Base-by-base conservation (phyloP, 306 rosid genomes). In the Sphenostylis stenocarpa region DNA sequence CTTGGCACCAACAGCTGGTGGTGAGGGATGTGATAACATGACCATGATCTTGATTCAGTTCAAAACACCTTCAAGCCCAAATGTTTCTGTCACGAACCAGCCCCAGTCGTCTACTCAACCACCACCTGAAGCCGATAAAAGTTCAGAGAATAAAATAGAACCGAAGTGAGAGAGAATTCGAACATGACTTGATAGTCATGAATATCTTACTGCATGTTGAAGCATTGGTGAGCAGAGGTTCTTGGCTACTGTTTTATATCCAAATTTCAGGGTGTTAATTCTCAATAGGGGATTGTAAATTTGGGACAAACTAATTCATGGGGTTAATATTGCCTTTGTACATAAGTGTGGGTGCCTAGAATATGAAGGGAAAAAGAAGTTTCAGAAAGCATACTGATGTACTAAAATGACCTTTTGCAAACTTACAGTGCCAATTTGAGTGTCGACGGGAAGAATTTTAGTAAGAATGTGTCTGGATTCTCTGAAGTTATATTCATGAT, bases 21-120 rank as follows among this genome's bases (percentile, higher is more conserved):
- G 97, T 13, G 91, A 90, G 87, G 99, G 99, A 39, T 95, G 97
- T 58, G 99, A 95, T 84, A 95, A 95, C 86, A 95, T 90, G 99
- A 95, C 97, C 73, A 92, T 95, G 99, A 90, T 95, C 82, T 84
- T 95, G 89, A 84, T 95, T 89, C 99, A 89, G 88, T 89, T 95
- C 72, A 89, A 89, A 83, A 83, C 77, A 52, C 87, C 87, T 26
- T 67, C 45, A 38, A 66, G 31, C 74, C 61, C 81, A 28, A 48
- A 36, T 71, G 74, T 86, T 72, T 84, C 88, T 53, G 79, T 20
- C 23, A 74, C 16, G 48, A 81, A 76, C 80, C 84, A 72, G 83
- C 86, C 94, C 57, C 68, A 76, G 38, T 69, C 85, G 0, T 85
- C 91, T 75, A 1, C 62, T 13, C 34, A 23, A 56, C 56, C 75